A percentile compares a stretch with the other conserved stretches of the same genome.
These are phyloP conservation scores for Alternaria longipes DNA, from an alignment of 2,329 filamentous ascomycete species.

Conservation along the genomic window DNA sequence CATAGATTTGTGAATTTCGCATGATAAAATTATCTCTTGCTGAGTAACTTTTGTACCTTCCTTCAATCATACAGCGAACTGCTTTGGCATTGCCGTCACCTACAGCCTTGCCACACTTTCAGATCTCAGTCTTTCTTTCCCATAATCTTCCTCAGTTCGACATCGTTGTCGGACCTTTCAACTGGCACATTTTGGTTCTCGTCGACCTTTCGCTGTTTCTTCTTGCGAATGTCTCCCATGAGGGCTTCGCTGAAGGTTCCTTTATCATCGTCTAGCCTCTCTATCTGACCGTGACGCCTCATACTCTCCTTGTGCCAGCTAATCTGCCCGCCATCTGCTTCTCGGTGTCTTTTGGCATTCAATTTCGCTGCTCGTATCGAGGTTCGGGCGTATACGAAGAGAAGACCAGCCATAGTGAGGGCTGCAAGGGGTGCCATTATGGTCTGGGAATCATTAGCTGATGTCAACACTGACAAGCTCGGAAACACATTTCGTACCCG, in stretches of 20 bases:
- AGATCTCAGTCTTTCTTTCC: conserved; percentile 41
- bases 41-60: neutral
- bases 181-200: conserved; percentile 38
- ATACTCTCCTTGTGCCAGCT: conserved; percentile 64
- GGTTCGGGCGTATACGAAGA: conserved; percentile 70
- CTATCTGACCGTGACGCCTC: conserved; percentile 61
- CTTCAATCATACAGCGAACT: neutral
- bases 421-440: conserved; percentile 70
- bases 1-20: neutral
- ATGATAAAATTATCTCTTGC: neutral
- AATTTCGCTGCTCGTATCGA: conserved; percentile 72
- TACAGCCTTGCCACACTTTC: neutral
- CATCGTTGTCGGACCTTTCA: conserved; percentile 49
- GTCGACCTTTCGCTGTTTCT: conserved; percentile 34
- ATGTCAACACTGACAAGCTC: neutral
- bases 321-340: conserved; percentile 66
- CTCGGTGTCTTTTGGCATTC: conserved; percentile 68
- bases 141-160: conserved; percentile 50
- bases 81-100: neutral
- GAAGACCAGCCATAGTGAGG: conserved; percentile 67
- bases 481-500: conserved; percentile 30
- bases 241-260: conserved; percentile 46
- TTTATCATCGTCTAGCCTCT: conserved; percentile 53
- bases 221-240: conserved; percentile 45
- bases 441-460: conserved; percentile 51